phyloP scores from a whole-genome alignment of 805 yeast genomes.

The Priceomyces haplophilus region DNA sequence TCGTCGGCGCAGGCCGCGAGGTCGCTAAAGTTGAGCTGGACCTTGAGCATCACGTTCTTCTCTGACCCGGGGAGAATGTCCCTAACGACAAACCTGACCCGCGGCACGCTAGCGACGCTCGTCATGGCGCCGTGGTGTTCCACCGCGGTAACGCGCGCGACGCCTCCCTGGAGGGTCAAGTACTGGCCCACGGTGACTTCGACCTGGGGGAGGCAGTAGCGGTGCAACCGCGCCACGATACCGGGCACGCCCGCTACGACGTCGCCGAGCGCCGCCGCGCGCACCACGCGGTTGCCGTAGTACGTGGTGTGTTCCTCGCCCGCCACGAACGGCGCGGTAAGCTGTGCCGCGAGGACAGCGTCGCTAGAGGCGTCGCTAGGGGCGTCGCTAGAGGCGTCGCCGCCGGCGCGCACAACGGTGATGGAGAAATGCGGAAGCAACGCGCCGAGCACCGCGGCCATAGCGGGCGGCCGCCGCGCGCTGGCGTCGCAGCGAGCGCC shows the following conservation, averaged over 20 bases:
- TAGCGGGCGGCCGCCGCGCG: too few species aligned
- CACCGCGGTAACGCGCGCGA: slow-evolving; percentile 16
- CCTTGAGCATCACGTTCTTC: slow-evolving; percentile 14
- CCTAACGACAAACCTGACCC: slow-evolving; percentile 12
- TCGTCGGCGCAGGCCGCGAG: background rate
- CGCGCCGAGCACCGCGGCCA: background rate
- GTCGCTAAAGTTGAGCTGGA: slow-evolving; percentile 6
- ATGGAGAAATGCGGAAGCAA: background rate
- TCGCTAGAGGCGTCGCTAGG: background rate
- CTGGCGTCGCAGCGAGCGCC: too few species aligned
- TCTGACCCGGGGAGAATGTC: slow-evolving; percentile 14
- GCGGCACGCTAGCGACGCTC: slow-evolving; percentile 6
- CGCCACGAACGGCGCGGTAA: background rate
- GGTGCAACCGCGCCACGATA: slow-evolving; percentile 13
- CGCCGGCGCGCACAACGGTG: background rate
- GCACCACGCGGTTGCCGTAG: slow-evolving; percentile 16
- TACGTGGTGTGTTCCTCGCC: background rate
- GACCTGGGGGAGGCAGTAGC: slow-evolving; percentile 21
- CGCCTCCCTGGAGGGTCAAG: slow-evolving; percentile 10
- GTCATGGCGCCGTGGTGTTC: slow-evolving; percentile 23
- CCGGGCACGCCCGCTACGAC: slow-evolving; percentile 14
- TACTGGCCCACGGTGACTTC: slow-evolving; percentile 15
- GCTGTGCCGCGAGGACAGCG: too few species aligned
- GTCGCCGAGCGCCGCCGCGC: slow-evolving; percentile 17
- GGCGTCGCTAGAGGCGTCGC: background rate